These are phyloP conservation scores for Epithele typhae DNA, from an alignment of 768 basidiomycete genomes.

Conservation along the genomic window DNA sequence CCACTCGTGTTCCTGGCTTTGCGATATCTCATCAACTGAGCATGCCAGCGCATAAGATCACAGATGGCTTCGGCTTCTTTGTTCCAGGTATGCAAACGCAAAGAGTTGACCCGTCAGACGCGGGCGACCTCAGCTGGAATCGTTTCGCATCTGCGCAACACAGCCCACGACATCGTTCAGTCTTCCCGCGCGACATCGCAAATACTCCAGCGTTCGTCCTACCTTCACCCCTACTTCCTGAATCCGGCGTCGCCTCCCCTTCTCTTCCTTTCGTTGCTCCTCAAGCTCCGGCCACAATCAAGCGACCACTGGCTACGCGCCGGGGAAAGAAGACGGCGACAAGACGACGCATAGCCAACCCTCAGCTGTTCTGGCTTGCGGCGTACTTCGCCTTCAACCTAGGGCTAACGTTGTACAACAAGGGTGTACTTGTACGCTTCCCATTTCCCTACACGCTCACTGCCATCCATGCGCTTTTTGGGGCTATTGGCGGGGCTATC, in stretches of 20 bases:
- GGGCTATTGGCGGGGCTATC: conserved; percentile 72
- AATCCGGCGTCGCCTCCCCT: conserved; percentile 11
- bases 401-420: conserved; percentile 92
- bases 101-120: too few species aligned
- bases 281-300: conserved; percentile 10
- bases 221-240: conserved; percentile 5
- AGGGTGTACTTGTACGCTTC: conserved; percentile 84
- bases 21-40: too few species aligned
- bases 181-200: conserved; percentile 6
- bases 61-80: too few species aligned
- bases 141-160: too few species aligned
- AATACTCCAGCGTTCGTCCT: conserved; percentile 5
- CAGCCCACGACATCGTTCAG: conserved; percentile 18
- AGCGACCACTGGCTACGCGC: not conserved
- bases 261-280: conserved; percentile 16
- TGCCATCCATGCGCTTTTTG: conserved; percentile 85
- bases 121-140: too few species aligned
- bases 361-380: conserved; percentile 54
- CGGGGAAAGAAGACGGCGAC: not conserved
- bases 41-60: too few species aligned
- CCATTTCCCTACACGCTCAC: conserved; percentile 97
- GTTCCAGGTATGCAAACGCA: too few species aligned
- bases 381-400: conserved; percentile 93
- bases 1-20: too few species aligned
- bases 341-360: conserved; percentile 2